Evolutionary conservation across 2,329 filamentous ascomycete species (phyloP), one percentile per base, ranked within the genome.

Genomic region (Arthrobotrys conoides): DNA sequence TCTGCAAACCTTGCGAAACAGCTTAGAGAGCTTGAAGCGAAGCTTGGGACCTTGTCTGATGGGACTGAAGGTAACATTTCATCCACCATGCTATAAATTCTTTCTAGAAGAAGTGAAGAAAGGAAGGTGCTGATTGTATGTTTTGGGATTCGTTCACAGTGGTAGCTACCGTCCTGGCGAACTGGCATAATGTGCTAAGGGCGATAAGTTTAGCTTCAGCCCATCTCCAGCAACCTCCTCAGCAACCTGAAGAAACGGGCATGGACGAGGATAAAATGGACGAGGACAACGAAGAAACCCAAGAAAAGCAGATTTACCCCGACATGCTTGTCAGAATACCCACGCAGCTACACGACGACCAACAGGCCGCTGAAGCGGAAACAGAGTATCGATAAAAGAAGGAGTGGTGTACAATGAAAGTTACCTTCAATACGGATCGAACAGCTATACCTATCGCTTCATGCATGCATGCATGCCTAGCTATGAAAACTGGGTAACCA

Each of bases 201-300:
- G 92, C 92, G 49, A 94, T 96, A 83, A 92, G 92, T 83, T 94
- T 96, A 92, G 93, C 93, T 79, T 94, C 92, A 94, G 92, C 89
- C 71, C 93, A 92, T 87, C 86, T 94, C 27, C 57, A 61, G 12
- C 57, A 61, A 18, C 18, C 20, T 16, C 88, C 92, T 16, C 20
- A 59, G 16, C 27, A 12, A 16, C 88, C 90, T 1, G 87, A 88
- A 80, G 84, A 84, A 14, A 83, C 81, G 4, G 83, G 83, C 24
- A 84, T 85, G 81, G 82, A 64, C 9, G 70, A 73, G 14, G 46
- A 57, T 6, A 76, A 84, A 64, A 84, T 86, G 51, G 82, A 84
- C 1, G 84, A 86, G 41, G 84, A 85, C 80, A 84, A 87, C 65
- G 81, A 85, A 69, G 84, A 85, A 9, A 64, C 59, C 27, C 18